A percentile compares a stretch with the other conserved stretches of the same genome.
phyloP scores from a whole-genome alignment of 345 rosid species.

The Aurinia saxatilis region DNA sequence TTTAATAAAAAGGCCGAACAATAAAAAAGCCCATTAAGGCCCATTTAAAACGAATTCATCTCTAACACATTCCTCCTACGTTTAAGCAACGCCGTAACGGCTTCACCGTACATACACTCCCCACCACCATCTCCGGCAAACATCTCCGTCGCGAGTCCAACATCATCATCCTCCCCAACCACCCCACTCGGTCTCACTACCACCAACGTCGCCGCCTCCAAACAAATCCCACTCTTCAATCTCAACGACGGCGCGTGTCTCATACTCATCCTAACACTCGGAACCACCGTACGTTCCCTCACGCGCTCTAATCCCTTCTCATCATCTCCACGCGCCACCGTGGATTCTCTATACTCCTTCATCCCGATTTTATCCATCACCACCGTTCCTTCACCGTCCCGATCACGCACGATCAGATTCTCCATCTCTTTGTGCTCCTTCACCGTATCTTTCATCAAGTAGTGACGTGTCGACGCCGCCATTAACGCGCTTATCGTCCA shows the following conservation, averaged over 20 bases:
- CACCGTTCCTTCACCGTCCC: conserved; percentile 27
- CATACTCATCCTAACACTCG: conserved; percentile 33
- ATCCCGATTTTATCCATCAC: conserved; percentile 29
- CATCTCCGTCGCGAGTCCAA: conserved; percentile 15
- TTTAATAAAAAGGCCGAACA: background rate
- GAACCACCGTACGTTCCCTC: conserved; percentile 26
- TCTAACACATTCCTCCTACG: conserved; percentile 33
- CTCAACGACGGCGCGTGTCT: conserved; percentile 31
- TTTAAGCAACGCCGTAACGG: conserved; percentile 28
- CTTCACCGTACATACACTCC: conserved; percentile 32
- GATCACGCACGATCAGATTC: conserved; percentile 8
- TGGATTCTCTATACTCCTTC: conserved; percentile 21
- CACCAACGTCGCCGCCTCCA: conserved; percentile 28
- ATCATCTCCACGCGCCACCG: conserved; percentile 15
- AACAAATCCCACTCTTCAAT: conserved; percentile 30
- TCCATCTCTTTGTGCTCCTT: conserved; percentile 31
- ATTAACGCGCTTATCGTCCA: conserved; percentile 33
- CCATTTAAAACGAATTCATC: conserved; percentile 28
- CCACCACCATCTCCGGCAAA: conserved; percentile 19
- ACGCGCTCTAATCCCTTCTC: conserved; percentile 21
- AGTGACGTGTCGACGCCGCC: conserved; percentile 30
- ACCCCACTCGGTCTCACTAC: conserved; percentile 25
- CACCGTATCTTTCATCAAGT: conserved; percentile 25
- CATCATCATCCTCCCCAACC: conserved; percentile 4
- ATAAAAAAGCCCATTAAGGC: conserved; percentile 13